Base-by-base conservation (phyloP, 352 stramenopile species). In the Aphanomyces stellatus region DNA sequence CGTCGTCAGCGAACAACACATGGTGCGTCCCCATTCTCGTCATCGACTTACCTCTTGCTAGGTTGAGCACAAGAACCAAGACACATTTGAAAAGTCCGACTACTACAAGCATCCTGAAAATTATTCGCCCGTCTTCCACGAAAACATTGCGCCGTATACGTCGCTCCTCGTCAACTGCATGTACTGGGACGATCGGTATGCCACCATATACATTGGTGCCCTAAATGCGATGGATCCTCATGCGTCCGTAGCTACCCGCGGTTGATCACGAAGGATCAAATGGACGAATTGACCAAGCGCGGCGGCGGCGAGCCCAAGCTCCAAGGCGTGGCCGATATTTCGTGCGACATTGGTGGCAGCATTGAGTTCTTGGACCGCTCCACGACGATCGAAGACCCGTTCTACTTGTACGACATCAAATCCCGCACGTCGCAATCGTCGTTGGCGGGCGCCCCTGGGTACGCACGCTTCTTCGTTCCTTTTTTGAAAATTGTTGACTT, bases 121-220 rank as follows among this genome's bases (percentile, higher is more conserved):
- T 34, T 99, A 98, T 76, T 83, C 95, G 55, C 74, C 79, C 51
- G 80, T 86, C 33, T 99, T 99, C 77, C 85, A 96, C 60, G 74
- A 96, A 65, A 85, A 79, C 22, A 76, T 98, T 60, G 81, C 91
- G 48, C 93, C 93, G 4, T 85, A 97, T 70, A 79, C 84, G 57
- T 96, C 91, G 35, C 93, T 98, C 69, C 72, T 99, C 25, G 80
- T 98, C 51, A 98, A 98, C 78, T 92, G 91, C 71, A 97, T 97
- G 74, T 99, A 98, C 77, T 99, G 96, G 96, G 95, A 99, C 62
- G 80, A 97, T 55, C 83, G 91, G 48, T 94, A 65, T 8, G 34
- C 11, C 35, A 24, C 24, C 7, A 19, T 8, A 10, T 22, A 10
- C 22, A 22, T 7, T 22, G 8, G 19, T 8, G 6, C n/a, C 42